Percentiles rank a stretch among this genome's conserved stretches.
These are phyloP conservation scores for Xanthoparmelia taractica DNA, from an alignment of 495 filamentous ascomycete species.

Conservation along the genomic window DNA sequence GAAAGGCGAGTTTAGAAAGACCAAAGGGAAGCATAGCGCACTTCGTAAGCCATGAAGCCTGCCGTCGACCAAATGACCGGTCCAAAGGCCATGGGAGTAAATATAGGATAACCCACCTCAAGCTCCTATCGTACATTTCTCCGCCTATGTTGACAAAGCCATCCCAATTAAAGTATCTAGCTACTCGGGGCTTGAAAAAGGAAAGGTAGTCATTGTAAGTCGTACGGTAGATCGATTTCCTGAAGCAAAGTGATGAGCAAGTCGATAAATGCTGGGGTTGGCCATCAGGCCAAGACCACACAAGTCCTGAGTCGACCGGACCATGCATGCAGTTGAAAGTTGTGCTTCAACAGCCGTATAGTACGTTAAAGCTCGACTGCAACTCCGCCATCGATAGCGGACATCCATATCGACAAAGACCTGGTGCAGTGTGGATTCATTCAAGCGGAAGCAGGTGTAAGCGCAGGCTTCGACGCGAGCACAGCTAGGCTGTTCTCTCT, in stretches of 20 bases:
- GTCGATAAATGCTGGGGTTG: neutral
- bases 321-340: neutral
- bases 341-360: neutral
- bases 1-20: neutral
- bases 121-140: neutral
- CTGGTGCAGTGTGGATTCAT: neutral
- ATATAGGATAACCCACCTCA: neutral
- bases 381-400: neutral
- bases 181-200: neutral
- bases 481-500: conserved; percentile 43
- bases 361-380: neutral
- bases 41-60: neutral
- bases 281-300: neutral
- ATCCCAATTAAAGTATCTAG: neutral
- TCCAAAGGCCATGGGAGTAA: neutral
- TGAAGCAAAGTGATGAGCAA: neutral
- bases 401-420: neutral
- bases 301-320: neutral
- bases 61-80: neutral
- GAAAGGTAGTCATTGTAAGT: neutral
- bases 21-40: neutral
- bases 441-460: conserved; percentile 11
- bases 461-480: conserved; percentile 27
- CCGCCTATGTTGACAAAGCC: neutral
- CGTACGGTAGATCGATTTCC: neutral